Base-by-base conservation (phyloP, 805 yeast genomes). In the Teunomyces atbi region DNA sequence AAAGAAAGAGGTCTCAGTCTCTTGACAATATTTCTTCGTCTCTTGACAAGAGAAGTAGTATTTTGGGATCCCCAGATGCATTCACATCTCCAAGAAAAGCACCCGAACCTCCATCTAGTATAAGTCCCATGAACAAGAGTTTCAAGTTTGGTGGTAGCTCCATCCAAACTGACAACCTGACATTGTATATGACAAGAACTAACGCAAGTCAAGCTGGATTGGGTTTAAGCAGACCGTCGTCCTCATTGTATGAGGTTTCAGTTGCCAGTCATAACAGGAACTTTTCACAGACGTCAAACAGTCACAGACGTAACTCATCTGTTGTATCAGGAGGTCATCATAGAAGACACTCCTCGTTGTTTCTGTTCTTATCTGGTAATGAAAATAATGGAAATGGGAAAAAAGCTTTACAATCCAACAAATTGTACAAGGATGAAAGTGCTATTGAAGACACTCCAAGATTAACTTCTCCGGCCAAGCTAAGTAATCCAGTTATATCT, bases 1-100 rank as follows among this genome's bases (percentile, higher is more conserved):
- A 65, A 32, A 64, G 83, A 56, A 76, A 73, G 48, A 67, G 75
- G 48, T 77, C 82, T 1, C 80, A 74, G 54, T 77, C 82, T 0
- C 47, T 77, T 64, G 83, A 79, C 48, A 74, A 77, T 45, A 45
- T 72, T 7, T 30, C 51, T 23, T 15, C 28, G 6, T 23, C 19
- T 12, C 30, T 27, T 38, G 41, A 47, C 40, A 50, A 46, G 42
- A 21, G 53, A 41, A 26, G 45, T 35, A 47, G 54, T 41, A 8
- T 58, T 50, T 58, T 63, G 29, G 44, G 51, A 13, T 50, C 60
- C 46, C 61, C 51, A 35, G 64, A 38, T 39, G 34, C 72, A 29
- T 84, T 83, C 58, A 64, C 74, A 15, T 83, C 89, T 0, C 89
- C 89, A n/a, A 73, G 89, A 64, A 82, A 72, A 55, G 87, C 89